Percentiles rank a stretch among this genome's conserved stretches.
Evolutionary conservation across 2,329 filamentous ascomycete species (phyloP).

Genomic region (Purpureocillium takamizusanense): DNA sequence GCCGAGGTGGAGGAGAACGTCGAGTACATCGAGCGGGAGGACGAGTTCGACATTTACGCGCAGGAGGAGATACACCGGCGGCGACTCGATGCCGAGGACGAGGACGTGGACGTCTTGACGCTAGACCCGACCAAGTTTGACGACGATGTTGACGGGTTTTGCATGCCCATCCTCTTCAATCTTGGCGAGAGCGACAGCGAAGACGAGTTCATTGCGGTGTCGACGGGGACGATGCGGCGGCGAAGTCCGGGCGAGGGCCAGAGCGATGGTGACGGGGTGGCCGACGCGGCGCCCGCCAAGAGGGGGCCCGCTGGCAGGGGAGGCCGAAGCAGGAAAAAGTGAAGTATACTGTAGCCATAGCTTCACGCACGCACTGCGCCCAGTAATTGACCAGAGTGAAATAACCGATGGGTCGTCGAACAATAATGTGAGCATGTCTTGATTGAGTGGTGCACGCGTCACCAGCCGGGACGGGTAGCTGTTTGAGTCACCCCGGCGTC

Average conservation of each 20-base stretch:
- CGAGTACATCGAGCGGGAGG: slow-evolving; percentile 89
- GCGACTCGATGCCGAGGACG: slow-evolving; percentile 83
- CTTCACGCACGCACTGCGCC: neutral
- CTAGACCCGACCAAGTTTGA: slow-evolving; percentile 58
- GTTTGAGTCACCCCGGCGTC: too few relatives aligned
- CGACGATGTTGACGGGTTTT: slow-evolving; percentile 57
- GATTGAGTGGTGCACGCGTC: too few relatives aligned
- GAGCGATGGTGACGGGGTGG: slow-evolving; percentile 50
- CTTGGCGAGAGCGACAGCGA: slow-evolving; percentile 92
- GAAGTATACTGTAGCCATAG: slow-evolving; percentile 1
- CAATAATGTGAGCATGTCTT: too few relatives aligned
- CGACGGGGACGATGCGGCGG: slow-evolving; percentile 74
- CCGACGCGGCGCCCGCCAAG: slow-evolving; percentile 24
- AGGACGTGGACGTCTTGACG: slow-evolving; percentile 83
- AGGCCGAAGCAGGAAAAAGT: slow-evolving; percentile 33
- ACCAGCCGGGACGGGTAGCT: too few relatives aligned
- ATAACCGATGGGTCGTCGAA: too few relatives aligned
- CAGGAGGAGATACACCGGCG: slow-evolving; percentile 91
- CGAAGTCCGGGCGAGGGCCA: slow-evolving; percentile 71
- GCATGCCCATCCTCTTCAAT: slow-evolving; percentile 89
- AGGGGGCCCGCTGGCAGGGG: slow-evolving; percentile 27
- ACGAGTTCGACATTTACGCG: slow-evolving; percentile 96
- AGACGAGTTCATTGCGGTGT: slow-evolving; percentile 67
- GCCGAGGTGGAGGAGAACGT: slow-evolving; percentile 97
- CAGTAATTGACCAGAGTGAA: too few relatives aligned